phyloP scores from a whole-genome alignment of 2,329 filamentous ascomycete genomes.

The Pseudopyrenochaeta lycopersici region DNA sequence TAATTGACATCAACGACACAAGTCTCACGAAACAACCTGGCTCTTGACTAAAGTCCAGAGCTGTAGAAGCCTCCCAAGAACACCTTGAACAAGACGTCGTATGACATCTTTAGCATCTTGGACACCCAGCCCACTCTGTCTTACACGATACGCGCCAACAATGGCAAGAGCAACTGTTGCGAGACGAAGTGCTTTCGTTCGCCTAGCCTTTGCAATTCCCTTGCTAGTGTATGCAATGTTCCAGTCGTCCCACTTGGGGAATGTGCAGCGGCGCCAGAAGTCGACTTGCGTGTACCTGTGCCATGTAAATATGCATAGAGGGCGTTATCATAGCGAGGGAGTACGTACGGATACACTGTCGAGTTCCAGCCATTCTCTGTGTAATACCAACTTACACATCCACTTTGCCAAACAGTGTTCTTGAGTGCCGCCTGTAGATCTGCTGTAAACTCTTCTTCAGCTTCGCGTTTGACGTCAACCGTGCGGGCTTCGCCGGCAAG shows the following conservation, averaged over 20 bases:
- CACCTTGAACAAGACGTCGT: constrained; percentile 14
- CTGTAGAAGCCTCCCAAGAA: constrained; percentile 12
- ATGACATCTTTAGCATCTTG: constrained; percentile 28
- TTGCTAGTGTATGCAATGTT: constrained; percentile 60
- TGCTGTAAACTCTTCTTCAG: constrained; percentile 65
- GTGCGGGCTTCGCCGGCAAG: constrained; percentile 92
- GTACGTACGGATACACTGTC: constrained; percentile 67
- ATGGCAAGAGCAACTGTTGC: constrained; percentile 29
- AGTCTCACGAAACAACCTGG: constrained; percentile 1
- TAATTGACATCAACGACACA: too few relatives aligned
- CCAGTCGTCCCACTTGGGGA: constrained; percentile 65
- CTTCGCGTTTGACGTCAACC: constrained; percentile 88
- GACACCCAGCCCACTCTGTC: constrained; percentile 30
- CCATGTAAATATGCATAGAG: too few relatives aligned
- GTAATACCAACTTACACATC: constrained; percentile 71
- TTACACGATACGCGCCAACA: constrained; percentile 35
- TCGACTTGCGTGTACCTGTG: constrained; percentile 55
- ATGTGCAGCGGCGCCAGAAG: constrained; percentile 61
- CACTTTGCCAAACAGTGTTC: constrained; percentile 63
- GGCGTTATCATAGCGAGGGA: too few relatives aligned
- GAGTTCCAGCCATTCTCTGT: constrained; percentile 81
- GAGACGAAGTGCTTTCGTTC: constrained; percentile 21
- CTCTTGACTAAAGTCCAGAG: constrained; percentile 7
- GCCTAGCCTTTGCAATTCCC: constrained; percentile 50
- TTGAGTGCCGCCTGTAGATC: constrained; percentile 53